These are phyloP conservation scores for Millerozyma miso DNA, from an alignment of 805 yeast species.

Conservation along the genomic window DNA sequence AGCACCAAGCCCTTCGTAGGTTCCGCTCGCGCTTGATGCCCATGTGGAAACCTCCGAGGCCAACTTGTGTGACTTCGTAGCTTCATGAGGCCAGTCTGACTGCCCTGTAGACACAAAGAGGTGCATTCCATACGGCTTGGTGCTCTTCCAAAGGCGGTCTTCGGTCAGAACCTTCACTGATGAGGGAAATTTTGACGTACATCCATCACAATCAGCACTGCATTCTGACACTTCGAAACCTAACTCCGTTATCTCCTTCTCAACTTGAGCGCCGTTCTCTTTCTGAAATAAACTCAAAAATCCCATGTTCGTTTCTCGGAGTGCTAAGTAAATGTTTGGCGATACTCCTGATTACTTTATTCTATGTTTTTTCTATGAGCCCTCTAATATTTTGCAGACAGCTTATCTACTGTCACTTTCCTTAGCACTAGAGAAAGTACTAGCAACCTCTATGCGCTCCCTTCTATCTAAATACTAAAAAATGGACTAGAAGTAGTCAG, in stretches of 20 bases:
- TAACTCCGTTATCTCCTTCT: slow-evolving; percentile 4
- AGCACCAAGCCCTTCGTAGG: slow-evolving; percentile 16
- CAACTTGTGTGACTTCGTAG: slow-evolving; percentile 44
- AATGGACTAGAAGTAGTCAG: too few relatives aligned
- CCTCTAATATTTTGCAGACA: too few relatives aligned
- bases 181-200: slow-evolving; percentile 51
- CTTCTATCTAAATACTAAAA: too few relatives aligned
- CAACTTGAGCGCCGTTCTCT: background rate
- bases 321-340: too few relatives aligned
- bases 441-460: too few relatives aligned
- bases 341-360: too few relatives aligned
- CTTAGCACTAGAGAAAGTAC: too few relatives aligned
- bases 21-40: slow-evolving; percentile 15
- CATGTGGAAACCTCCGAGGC: slow-evolving; percentile 42
- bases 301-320: too few relatives aligned
- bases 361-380: too few relatives aligned
- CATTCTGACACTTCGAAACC: slow-evolving; percentile 42
- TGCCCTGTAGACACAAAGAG: slow-evolving; percentile 80
- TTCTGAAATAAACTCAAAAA: slow-evolving; percentile 1
- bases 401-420: too few relatives aligned
- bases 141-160: slow-evolving; percentile 58
- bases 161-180: slow-evolving; percentile 39
- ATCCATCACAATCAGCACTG: slow-evolving; percentile 49
- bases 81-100: slow-evolving; percentile 79
- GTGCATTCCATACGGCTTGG: slow-evolving; percentile 67